Evolutionary conservation across 176 grass and related monocot species (phyloP), one percentile per base, ranked within the genome.

Genomic region (Hordeum vulgare): DNA sequence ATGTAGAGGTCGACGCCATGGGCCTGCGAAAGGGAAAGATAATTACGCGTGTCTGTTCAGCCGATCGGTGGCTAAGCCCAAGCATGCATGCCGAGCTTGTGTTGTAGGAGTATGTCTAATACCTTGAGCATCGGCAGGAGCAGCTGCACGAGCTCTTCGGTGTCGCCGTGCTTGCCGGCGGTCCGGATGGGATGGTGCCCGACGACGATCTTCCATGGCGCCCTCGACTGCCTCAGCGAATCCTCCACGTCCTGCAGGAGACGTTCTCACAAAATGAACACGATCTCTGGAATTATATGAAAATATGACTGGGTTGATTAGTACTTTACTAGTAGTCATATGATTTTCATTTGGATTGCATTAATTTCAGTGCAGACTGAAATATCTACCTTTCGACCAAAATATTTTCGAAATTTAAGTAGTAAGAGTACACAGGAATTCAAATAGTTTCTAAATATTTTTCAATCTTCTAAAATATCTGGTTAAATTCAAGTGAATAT

Each of bases 131-230:
- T 40, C 0, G 90, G 91, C 66, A 91, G 94, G 53, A 97, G 61
- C 8, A 71, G 75, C 49, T 89, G 33, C 42, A 97, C 33, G 31
- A 97, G 89, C 29, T 93, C 94, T 8, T 18, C 1, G 23, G 89
- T 93, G 71, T 97, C 91, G 0, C 94, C 86, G 20, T 93, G 94
- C 11, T 68, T 51, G 18, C 94, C 83, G 15, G 85, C 91, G 65
- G 89, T 93, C 25, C 94, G 77, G 15, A 97, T 84, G 24, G 94
- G 12, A 12, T 97, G 94, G 81, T 97, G 94, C 1, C 91, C 94
- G 24, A 97, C 86, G 3, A 91, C 91, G 75, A 97, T 75, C 78
- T 93, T 97, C 94, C 94, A 93, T 25, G 59, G 49, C 39, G 91
- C 91, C 51, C 8, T 88, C 0, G 91, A 97, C 66, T 49, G 74